phyloP scores from a whole-genome alignment of 2,329 filamentous ascomycete species.

The Fusarium abutilonis region DNA sequence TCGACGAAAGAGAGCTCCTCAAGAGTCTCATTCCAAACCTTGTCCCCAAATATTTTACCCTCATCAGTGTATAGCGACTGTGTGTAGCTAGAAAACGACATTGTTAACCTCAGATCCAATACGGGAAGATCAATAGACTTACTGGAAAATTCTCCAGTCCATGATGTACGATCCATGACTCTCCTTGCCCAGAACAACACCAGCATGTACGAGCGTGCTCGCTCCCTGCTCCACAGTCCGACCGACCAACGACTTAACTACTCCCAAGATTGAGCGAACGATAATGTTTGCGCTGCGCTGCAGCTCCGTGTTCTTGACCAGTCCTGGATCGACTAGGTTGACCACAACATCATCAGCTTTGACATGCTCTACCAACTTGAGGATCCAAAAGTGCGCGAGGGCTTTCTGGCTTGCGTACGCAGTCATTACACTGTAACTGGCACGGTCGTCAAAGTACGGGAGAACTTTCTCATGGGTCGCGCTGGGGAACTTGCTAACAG shows the following conservation, averaged over 20 bases:
- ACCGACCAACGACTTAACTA: constrained; percentile 21
- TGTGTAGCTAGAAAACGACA: constrained; percentile 43
- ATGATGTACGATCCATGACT: constrained; percentile 40
- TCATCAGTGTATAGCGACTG: constrained; percentile 48
- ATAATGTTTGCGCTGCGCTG: constrained; percentile 45
- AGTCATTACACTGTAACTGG: constrained; percentile 31
- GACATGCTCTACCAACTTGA: constrained; percentile 52
- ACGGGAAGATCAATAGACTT: constrained; percentile 3
- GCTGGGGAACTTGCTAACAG: constrained; percentile 41
- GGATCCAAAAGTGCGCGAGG: constrained; percentile 49
- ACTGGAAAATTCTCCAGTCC: constrained; percentile 43
- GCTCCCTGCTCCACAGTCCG: constrained; percentile 32
- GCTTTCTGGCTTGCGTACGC: constrained; percentile 47
- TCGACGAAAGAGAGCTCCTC: constrained; percentile 49
- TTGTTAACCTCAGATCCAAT: constrained; percentile 11
- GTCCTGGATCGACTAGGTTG: constrained; percentile 59
- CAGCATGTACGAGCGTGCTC: constrained; percentile 37
- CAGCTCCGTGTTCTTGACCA: constrained; percentile 56
- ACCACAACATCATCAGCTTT: constrained; percentile 55
- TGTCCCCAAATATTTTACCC: constrained; percentile 49
- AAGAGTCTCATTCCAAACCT: constrained; percentile 54
- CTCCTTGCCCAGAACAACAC: constrained; percentile 36
- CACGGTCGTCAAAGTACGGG: constrained; percentile 46
- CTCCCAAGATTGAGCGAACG: constrained; percentile 8
- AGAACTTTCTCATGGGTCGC: constrained; percentile 39